Evolutionary conservation across 75 land plant genomes (phyloP).

Genomic region (Azolla pinnata): DNA sequence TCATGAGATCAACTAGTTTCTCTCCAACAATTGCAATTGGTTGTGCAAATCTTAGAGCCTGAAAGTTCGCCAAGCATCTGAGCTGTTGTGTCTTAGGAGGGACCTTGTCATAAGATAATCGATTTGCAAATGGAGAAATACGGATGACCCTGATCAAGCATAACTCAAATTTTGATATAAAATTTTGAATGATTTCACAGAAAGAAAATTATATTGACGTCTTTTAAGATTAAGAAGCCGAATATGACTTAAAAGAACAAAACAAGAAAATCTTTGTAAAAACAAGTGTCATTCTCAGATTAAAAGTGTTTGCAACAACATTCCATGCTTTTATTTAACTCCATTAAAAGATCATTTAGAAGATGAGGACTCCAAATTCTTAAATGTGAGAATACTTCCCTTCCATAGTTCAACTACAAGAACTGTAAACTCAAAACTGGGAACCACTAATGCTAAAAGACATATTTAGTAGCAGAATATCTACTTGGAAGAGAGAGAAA

Average conservation of each 20-base stretch:
- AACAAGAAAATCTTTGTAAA: background rate
- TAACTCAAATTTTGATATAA: too few species aligned
- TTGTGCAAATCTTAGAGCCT: slow-evolving; percentile 76
- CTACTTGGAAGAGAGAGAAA: too few species aligned
- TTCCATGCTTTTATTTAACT: too few species aligned
- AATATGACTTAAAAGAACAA: background rate
- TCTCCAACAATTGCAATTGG: slow-evolving; percentile 66
- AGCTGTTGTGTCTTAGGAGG: slow-evolving; percentile 64
- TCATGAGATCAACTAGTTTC: slow-evolving; percentile 69
- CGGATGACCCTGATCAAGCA: slow-evolving; percentile 72
- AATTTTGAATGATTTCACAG: too few species aligned
- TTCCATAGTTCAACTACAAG: too few species aligned
- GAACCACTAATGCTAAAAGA: too few species aligned
- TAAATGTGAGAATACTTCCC: too few species aligned
- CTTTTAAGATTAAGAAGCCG: background rate
- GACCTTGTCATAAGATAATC: slow-evolving; percentile 61
- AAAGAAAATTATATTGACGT: background rate
- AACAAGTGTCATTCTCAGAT: background rate
- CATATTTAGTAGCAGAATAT: too few species aligned
- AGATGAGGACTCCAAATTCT: too few species aligned
- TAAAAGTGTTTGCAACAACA: too few species aligned
- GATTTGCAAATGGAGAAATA: slow-evolving; percentile 89
- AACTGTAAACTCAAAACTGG: too few species aligned
- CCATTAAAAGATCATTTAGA: too few species aligned
- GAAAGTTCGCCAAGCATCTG: slow-evolving; percentile 80